phyloP scores from a whole-genome alignment of 2,329 filamentous ascomycete species.

The Beauveria medogensis region DNA sequence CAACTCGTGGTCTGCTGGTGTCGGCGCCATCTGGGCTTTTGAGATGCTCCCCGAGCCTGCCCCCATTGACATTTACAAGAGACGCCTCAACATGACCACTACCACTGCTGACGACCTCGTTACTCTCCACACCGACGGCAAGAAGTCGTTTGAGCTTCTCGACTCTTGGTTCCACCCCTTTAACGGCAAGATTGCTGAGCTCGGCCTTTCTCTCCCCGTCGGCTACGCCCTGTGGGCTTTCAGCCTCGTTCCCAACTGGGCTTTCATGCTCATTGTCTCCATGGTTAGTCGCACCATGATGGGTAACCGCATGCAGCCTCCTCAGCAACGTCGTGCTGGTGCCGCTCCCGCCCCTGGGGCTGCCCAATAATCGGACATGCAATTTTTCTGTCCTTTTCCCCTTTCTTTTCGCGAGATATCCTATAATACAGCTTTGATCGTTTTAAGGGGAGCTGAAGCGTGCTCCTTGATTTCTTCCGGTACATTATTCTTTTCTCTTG shows the following conservation, averaged over 20 bases:
- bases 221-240: constrained; percentile 63
- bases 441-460: constrained; percentile 7
- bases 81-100: constrained; percentile 61
- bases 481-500: constrained; percentile 4
- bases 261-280: constrained; percentile 68
- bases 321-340: constrained; percentile 8
- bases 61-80: constrained; percentile 54
- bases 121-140: constrained; percentile 45
- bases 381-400: not conserved
- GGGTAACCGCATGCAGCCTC: constrained; percentile 27
- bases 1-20: constrained; percentile 60
- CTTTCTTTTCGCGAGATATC: constrained; percentile 1
- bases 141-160: constrained; percentile 39
- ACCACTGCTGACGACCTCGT: constrained; percentile 56
- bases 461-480: constrained; percentile 5
- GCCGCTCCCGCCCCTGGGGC: not conserved
- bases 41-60: constrained; percentile 57
- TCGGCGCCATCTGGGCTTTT: constrained; percentile 60
- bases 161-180: constrained; percentile 72
- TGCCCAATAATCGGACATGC: constrained; percentile 6
- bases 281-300: constrained; percentile 68
- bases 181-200: constrained; percentile 57
- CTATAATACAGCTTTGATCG: constrained; percentile 9
- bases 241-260: constrained; percentile 62
- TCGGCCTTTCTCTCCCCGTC: constrained; percentile 53